A percentile compares a stretch with the other conserved stretches of the same genome.
Conservation (phyloP, 192 early-diverging fungal genomes). For the Thoreauomyces humboldtii region DNA sequence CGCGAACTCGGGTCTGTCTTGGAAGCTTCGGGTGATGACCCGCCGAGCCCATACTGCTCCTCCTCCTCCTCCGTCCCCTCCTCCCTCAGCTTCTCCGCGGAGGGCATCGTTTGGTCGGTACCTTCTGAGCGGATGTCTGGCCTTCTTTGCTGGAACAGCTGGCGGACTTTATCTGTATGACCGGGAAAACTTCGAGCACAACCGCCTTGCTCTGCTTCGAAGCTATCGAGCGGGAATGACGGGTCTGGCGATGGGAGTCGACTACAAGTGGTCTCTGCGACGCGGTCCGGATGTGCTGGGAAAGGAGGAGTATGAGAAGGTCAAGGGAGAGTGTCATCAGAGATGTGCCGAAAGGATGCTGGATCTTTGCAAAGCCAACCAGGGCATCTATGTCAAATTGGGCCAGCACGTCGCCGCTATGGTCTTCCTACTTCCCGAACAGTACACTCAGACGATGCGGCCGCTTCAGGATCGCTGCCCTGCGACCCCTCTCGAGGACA, state of each 20-base stretch:
- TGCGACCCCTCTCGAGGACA: slow-evolving; percentile 66
- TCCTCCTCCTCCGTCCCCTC: no score
- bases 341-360: slow-evolving; percentile 67
- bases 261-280: slow-evolving; percentile 57
- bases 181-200: slow-evolving; percentile 15
- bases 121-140: no score
- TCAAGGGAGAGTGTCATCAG: slow-evolving; percentile 60
- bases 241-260: slow-evolving; percentile 44
- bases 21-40: no score
- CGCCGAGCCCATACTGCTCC: no score
- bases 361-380: slow-evolving; percentile 59
- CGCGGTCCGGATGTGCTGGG: slow-evolving; percentile 25
- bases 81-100: no score
- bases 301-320: slow-evolving; percentile 24
- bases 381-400: slow-evolving; percentile 88
- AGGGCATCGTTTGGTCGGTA: no score
- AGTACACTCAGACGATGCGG: slow-evolving; percentile 87
- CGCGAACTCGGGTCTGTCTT: no score
- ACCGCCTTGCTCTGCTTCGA: slow-evolving; percentile 16
- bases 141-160: slow-evolving; percentile 2
- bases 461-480: slow-evolving; percentile 79
- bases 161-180: slow-evolving; percentile 14
- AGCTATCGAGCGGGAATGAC: slow-evolving; percentile 36
- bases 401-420: slow-evolving; percentile 82
- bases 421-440: slow-evolving; percentile 80